Conservation (phyloP, 306 rosid genomes). For the Albizia julibrissin region DNA sequence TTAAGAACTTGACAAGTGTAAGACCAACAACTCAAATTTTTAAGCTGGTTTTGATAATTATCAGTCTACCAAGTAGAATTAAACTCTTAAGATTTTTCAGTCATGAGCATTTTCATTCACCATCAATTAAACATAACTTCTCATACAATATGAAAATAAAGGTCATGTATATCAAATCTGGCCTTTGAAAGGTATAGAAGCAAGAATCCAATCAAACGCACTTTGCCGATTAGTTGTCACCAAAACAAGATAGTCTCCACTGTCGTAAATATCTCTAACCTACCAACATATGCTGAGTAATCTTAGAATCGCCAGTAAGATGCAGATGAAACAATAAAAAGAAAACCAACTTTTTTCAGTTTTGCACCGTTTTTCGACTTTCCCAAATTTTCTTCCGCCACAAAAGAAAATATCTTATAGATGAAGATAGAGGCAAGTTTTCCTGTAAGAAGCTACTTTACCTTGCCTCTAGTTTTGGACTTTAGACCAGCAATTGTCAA, state of each 20-base stretch:
- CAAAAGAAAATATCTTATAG: neutral
- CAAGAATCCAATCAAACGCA: constrained; percentile 96
- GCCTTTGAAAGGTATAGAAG: constrained; percentile 97
- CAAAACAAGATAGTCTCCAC: constrained; percentile 78
- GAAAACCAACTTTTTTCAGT: neutral
- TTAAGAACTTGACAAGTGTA: constrained; percentile 70
- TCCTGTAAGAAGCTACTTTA: constrained; percentile 15
- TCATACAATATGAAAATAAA: neutral
- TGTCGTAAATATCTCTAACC: constrained; percentile 92
- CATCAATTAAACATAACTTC: neutral
- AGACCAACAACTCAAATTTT: neutral
- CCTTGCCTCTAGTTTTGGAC: constrained; percentile 92
- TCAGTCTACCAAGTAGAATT: neutral
- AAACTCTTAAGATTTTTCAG: neutral
- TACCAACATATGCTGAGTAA: constrained; percentile 30
- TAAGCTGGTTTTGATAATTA: neutral
- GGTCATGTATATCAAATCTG: constrained; percentile 51
- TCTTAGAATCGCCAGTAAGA: neutral
- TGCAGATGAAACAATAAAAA: neutral
- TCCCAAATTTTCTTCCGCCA: neutral
- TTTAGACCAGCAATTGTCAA: constrained; percentile 73
- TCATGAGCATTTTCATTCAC: neutral
- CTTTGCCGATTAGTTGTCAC: constrained; percentile 93
- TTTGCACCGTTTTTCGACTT: no score
- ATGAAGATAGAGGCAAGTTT: neutral